Evolutionary conservation across 169 alveolate genomes (phyloP).

Genomic region (Eimeria acervulina): DNA sequence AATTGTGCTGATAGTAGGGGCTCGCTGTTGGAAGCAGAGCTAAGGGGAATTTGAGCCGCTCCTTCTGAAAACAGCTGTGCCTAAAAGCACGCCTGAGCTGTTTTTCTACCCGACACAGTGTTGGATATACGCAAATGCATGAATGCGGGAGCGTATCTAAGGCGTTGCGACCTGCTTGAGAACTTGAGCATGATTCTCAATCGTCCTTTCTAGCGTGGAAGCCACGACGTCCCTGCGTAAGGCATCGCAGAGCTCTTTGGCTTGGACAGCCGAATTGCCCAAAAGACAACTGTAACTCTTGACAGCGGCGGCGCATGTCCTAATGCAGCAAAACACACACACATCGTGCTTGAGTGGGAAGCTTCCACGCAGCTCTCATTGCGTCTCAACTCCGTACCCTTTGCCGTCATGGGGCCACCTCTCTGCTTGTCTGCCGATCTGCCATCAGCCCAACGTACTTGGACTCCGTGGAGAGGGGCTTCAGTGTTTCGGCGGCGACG

Average conservation of each 20-base stretch:
- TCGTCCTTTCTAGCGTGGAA: conserved; percentile 74
- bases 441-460: background rate
- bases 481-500: conserved; percentile 40
- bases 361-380: background rate
- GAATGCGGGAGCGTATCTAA: background rate
- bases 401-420: background rate
- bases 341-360: background rate
- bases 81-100: background rate
- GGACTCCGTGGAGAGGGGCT: conserved; percentile 37
- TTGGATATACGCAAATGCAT: background rate
- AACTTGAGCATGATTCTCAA: conserved; percentile 78
- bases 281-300: conserved; percentile 34
- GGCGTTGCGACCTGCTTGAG: conserved; percentile 79
- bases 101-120: background rate
- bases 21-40: background rate
- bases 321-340: conserved; percentile 21
- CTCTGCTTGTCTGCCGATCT: background rate
- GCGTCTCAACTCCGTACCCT: background rate
- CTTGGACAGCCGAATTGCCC: conserved; percentile 61
- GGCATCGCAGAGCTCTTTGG: conserved; percentile 76
- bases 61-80: background rate
- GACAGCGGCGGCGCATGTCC: conserved; percentile 69
- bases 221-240: conserved; percentile 82
- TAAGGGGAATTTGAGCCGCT: background rate
- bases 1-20: background rate